Percentiles rank a stretch among this genome's conserved stretches.
Conservation (phyloP, 2,329 filamentous ascomycete genomes). For the Trichoderma semiorbis region DNA sequence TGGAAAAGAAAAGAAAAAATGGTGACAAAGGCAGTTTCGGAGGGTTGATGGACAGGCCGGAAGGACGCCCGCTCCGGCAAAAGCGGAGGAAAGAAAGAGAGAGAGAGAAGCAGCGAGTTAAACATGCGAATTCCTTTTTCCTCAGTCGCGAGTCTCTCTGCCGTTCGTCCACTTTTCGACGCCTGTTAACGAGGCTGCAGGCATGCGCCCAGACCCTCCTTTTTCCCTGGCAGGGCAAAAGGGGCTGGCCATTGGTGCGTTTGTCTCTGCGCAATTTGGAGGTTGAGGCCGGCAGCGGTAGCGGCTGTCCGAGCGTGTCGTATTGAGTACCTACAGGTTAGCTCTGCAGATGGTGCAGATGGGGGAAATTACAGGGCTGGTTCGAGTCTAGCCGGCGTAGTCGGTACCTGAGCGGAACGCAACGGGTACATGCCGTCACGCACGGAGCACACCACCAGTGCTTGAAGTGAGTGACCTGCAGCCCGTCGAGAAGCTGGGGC, state of each 20-base stretch:
- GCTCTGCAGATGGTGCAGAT: too few relatives aligned
- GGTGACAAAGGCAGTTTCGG: background rate
- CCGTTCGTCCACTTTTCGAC: conserved; percentile 13
- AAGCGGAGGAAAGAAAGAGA: conserved; percentile 12
- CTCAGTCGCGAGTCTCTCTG: conserved; percentile 1
- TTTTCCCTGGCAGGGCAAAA: conserved; percentile 10
- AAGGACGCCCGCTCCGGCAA: conserved; percentile 9
- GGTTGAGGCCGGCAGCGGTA: background rate
- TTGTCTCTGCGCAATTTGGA: conserved; percentile 9
- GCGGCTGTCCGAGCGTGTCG: background rate
- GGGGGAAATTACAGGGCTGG: background rate
- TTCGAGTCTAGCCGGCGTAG: background rate
- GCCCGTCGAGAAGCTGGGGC: background rate
- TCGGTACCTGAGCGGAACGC: background rate
- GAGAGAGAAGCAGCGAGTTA: background rate
- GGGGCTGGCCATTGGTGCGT: conserved; percentile 17
- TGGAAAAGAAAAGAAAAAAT: background rate
- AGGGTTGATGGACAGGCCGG: conserved; percentile 8
- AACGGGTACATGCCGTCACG: background rate
- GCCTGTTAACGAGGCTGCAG: conserved; percentile 11
- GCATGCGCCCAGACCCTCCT: conserved; percentile 14
- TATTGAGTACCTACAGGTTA: background rate
- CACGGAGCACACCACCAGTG: conserved; percentile 2
- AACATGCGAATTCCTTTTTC: background rate
- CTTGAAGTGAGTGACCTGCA: background rate